Conservation (phyloP, 345 rosid genomes). For the Acer campestre region DNA sequence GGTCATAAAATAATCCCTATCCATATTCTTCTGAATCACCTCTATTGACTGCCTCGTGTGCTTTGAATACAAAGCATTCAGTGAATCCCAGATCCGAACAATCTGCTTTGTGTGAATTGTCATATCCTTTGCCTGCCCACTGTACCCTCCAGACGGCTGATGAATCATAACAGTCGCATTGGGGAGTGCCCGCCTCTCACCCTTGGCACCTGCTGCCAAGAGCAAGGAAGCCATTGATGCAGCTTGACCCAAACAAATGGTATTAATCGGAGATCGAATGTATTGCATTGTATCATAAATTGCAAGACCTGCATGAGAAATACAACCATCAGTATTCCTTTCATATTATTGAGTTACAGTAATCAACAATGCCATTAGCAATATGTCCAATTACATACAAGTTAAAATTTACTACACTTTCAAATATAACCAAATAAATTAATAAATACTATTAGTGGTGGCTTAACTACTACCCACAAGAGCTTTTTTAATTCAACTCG, state of each 20-base stretch:
- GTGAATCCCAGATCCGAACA: constrained; percentile 85
- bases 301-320: constrained; percentile 72
- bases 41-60: constrained; percentile 84
- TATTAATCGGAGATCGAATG: constrained; percentile 84
- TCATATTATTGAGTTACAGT: background rate
- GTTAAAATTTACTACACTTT: too few relatives aligned
- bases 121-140: constrained; percentile 95
- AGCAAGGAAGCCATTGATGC: constrained; percentile 99
- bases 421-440: too few relatives aligned
- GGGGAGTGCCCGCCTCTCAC: constrained; percentile 90
- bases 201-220: constrained; percentile 86
- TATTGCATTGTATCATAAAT: constrained; percentile 98
- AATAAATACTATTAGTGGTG: too few relatives aligned
- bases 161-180: constrained; percentile 96
- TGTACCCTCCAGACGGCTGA: constrained; percentile 98
- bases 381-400: background rate
- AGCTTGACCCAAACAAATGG: constrained; percentile 97
- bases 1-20: constrained; percentile 96
- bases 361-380: background rate
- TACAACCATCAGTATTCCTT: background rate
- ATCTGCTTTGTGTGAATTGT: constrained; percentile 94
- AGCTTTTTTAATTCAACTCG: too few relatives aligned
- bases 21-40: constrained; percentile 85
- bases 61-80: constrained; percentile 70
- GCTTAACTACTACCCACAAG: too few relatives aligned